Percentiles rank a stretch among this genome's conserved stretches.
Conservation (phyloP, 208 protist genomes). For the Trypanosoma lewisi region DNA sequence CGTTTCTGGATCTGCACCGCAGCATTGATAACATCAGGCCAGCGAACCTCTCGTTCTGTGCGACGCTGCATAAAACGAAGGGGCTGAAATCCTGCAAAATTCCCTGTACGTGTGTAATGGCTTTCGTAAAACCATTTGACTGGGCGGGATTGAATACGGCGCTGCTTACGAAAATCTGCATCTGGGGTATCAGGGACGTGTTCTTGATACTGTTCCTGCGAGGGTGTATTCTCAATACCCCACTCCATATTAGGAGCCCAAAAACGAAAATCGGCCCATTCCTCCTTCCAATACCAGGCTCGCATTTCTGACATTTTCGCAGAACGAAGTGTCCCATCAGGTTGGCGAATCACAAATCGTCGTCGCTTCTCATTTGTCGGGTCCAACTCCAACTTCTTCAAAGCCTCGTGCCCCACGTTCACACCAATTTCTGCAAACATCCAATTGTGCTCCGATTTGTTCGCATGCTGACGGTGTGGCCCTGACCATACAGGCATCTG, state of each 20-base stretch:
- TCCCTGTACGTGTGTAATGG: constrained; percentile 91
- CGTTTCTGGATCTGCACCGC: constrained; percentile 85
- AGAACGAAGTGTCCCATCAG: constrained; percentile 90
- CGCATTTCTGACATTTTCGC: constrained; percentile 96
- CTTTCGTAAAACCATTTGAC: constrained; percentile 95
- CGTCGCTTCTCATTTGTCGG: constrained; percentile 92
- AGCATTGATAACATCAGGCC: constrained; percentile 90
- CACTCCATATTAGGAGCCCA: constrained; percentile 94
- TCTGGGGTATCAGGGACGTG: constrained; percentile 90
- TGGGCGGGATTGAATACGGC: constrained; percentile 86
- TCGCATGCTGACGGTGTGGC: constrained; percentile 88
- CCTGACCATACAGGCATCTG: constrained; percentile 92
- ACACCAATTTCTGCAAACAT: constrained; percentile 94
- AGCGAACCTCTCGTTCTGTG: constrained; percentile 86
- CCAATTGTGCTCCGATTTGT: constrained; percentile 93
- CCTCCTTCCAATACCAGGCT: constrained; percentile 94
- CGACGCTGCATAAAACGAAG: constrained; percentile 91
- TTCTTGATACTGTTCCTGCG: constrained; percentile 92
- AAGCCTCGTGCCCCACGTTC: constrained; percentile 90
- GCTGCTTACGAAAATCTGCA: constrained; percentile 88
- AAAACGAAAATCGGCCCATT: constrained; percentile 94
- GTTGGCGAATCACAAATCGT: constrained; percentile 91
- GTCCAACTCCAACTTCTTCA: constrained; percentile 92
- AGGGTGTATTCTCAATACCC: constrained; percentile 90
- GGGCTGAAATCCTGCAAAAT: constrained; percentile 88